Base-by-base conservation (phyloP, 2,329 filamentous ascomycete genomes). In the Chaetomium strumarium region DNA sequence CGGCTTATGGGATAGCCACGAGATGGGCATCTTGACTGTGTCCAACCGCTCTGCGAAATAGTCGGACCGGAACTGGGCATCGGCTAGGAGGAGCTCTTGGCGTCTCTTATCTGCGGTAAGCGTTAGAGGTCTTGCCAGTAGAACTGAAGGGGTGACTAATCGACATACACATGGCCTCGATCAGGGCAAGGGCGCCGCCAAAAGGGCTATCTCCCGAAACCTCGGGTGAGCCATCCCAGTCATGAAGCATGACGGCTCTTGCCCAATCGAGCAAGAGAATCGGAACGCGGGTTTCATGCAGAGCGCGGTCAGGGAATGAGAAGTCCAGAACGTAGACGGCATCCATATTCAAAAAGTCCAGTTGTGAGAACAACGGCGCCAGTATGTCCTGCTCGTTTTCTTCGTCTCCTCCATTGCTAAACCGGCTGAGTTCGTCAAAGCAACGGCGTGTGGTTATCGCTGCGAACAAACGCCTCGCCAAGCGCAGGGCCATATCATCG, bases 1-100 rank as follows among this genome's bases (percentile, higher is more conserved):
- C 0, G 79, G 73, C 2, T 71, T 72, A 55, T 81, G 84, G 4
- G 78, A 75, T 48, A 85, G 68, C 87, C 84, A 96, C 45, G 82
- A 79, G 40, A 84, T 75, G 0, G 90, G 87, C 75, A 89, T 84
- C 37, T 86, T 80, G 56, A 90, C 79, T 5, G 81, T 74, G 66
- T 95, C 87, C 5, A 96, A 72, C 14, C 84, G 80, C 52, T 92
- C 86, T 0, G 86, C 80, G 40, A 96, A 79, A 60, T 88, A 87
- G 37, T 87, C 82, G 4, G 87, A 84, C 19, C 84, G 78, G 60
- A 95, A 95, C 64, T 87, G 81, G 39, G 81, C 76, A 42, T 85
- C 80, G 6, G 77, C 74, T 5, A 95, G 69, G 3, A 86, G 78
- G 3, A 91, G 74, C 2, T 76, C 74, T 43, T 83, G 78, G 34